Base-by-base conservation (phyloP, 2,329 filamentous ascomycete genomes). In the Mollisiaceae sp. region DNA sequence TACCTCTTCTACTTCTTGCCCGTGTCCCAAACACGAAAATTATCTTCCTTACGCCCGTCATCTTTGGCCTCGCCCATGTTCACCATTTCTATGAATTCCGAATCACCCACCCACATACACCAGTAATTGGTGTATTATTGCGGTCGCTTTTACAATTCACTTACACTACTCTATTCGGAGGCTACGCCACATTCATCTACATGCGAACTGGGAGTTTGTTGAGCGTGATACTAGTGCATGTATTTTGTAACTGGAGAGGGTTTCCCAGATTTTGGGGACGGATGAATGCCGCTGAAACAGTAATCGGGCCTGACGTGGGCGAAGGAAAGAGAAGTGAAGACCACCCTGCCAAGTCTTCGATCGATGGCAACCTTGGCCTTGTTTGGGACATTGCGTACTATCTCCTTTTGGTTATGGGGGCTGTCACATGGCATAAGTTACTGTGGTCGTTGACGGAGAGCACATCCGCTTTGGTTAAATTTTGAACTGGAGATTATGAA, bases 61-160 rank as follows among this genome's bases (percentile, higher is more conserved):
- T 97, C 77, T 98, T 98, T 76, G 94, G 94, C 60, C 88, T 97
- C 54, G 94, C 95, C 8, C 95, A 99, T 79, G 79, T 97, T 57
- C 94, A 99, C 79, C 95, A 99, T 79, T 93, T 97, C 77, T 97
- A 97, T 81, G 95, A 98, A 79, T 97, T 97, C 78, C 86, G 91
- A 64, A 82, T 97, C 64, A 92, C 91, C 1, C 88, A 96, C 72
- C 92, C 92, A 9, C 82, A 87, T 68, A 88, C 90, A 1, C 86
- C 91, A 0, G 75, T 89, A 14, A 70, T 83, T 0, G 82, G 86
- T 1, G 88, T 90, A 8, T 74, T 95, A 6, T 75, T 91, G 35
- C 88, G 92, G 59, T 93, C 92, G 1, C 70, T 93, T 12, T 85
- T 98, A 70, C 95, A 98, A 76, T 90, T 99, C 73, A 82, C 85